Base-by-base conservation (phyloP, 1,284 basidiomycete species). In the Malassezia dermatis region DNA sequence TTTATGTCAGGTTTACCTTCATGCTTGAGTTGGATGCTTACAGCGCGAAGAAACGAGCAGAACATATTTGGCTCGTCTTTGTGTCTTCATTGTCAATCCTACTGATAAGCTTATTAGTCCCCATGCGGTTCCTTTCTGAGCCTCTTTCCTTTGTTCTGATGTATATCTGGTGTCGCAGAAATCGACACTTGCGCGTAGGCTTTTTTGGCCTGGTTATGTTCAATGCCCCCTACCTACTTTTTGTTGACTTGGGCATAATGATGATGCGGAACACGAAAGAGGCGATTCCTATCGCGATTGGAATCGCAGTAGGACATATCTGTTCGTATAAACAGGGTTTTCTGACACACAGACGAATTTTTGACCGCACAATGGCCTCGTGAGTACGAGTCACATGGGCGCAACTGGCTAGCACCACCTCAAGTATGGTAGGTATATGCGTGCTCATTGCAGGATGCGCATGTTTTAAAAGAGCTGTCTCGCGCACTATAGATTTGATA, bases 1-100 rank as follows among this genome's bases (percentile, higher is more conserved):
- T 96, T 80, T 91, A 95, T 72, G 91, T 96, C 88, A 81, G 93
- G 50, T 98, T 96, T 73, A 89, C 88, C 52, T 82, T 89, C 47
- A 86, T 95, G 83, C 79, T 98, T 1, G 93, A 98, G 76, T 89
- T 95, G 75, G 89, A 89, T 24, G 89, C 89, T 1, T 98, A 93
- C 75, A 84, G 87, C 27, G 89, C 90, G 61, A 81, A 82, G 35
- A 43, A 53, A 7, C 60, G 58, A 11, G 90, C 91, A 30, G 90
- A 94, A 73, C 98, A 93, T 76, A 85, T 91, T 65, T 94, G 88
- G 86, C 79, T 98, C 15, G 80, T 98, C 10, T 8, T 64, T 15
- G 83, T 90, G 51, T 88, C 88, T 2, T 86, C 86, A 0, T 83
- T 86, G 0, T 80, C 93, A 4, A 51, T 73, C 19, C 50, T 74